Percentiles rank a stretch among this genome's conserved stretches.
Conservation (phyloP, 139 green algal genomes). For the Tetraselmis striata region DNA sequence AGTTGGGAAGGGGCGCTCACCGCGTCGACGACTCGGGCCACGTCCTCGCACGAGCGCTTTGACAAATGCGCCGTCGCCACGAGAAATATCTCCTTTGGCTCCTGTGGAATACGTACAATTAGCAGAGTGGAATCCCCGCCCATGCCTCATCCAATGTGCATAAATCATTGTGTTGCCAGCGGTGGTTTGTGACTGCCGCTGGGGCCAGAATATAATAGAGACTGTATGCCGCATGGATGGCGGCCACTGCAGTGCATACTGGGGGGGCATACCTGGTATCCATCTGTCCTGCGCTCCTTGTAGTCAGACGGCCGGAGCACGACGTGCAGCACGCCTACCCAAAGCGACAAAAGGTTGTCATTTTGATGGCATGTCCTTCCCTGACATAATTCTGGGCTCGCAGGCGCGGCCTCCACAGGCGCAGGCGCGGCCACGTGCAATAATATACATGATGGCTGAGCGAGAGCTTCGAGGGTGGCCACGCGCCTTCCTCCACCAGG, state of each 20-base stretch:
- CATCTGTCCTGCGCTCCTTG: conserved; percentile 55
- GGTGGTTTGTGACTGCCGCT: too few relatives aligned
- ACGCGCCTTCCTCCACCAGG: conserved; percentile 33
- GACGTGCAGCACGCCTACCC: conserved; percentile 56
- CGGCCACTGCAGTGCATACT: too few relatives aligned
- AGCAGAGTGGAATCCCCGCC: too few relatives aligned
- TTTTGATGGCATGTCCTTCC: not conserved
- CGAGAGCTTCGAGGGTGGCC: not conserved
- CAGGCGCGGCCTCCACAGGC: not conserved
- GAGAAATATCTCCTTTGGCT: conserved; percentile 60
- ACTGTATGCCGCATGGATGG: too few relatives aligned
- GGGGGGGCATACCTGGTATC: conserved; percentile 47
- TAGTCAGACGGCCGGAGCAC: conserved; percentile 49
- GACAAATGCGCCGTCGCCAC: conserved; percentile 70
- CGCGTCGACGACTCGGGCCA: conserved; percentile 45
- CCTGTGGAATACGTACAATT: conserved; percentile 12
- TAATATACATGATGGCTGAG: not conserved
- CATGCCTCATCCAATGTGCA: not conserved
- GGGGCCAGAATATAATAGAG: too few relatives aligned
- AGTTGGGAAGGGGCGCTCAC: not conserved
- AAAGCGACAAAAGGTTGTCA: not conserved
- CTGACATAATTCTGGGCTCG: not conserved
- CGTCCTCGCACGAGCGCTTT: conserved; percentile 39
- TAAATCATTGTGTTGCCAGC: too few relatives aligned
- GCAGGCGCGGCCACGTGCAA: not conserved